Conservation (phyloP, 768 basidiomycete species). For the Candolleomyces eurysporus region DNA sequence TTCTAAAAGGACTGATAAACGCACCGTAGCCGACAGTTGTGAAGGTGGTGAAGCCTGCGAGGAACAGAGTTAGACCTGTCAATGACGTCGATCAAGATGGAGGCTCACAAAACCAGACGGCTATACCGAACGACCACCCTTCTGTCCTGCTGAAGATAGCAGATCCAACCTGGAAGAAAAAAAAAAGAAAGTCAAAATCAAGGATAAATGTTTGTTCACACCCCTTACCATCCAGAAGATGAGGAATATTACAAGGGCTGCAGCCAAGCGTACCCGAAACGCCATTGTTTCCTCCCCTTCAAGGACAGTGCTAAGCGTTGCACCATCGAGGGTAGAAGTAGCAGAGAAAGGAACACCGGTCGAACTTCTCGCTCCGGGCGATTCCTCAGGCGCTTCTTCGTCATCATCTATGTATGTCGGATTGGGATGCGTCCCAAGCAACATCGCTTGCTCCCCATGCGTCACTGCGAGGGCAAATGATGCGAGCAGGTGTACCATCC, state of each 20-base stretch:
- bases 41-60: constrained; percentile 67
- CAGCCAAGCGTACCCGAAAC: constrained; percentile 50
- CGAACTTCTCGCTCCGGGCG: not conserved
- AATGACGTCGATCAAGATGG: not conserved
- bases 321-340: constrained; percentile 18
- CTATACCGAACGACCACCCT: constrained; percentile 58
- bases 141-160: constrained; percentile 70
- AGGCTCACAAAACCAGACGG: constrained; percentile 71
- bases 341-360: not conserved
- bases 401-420: constrained; percentile 5
- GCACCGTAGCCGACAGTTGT: constrained; percentile 69
- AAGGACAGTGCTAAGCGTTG: not conserved
- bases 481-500: constrained; percentile 56
- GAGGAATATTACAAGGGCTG: constrained; percentile 63
- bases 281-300: constrained; percentile 49
- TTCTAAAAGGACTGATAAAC: not conserved
- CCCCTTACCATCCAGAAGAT: constrained; percentile 71
- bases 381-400: not conserved
- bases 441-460: constrained; percentile 16
- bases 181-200: not conserved
- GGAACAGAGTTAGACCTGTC: not conserved
- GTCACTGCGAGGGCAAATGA: constrained; percentile 44
- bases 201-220: not conserved
- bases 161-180: constrained; percentile 51
- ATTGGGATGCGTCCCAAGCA: constrained; percentile 1